Conservation (phyloP, 2,329 filamentous ascomycete species). For the Fusarium hainanense region DNA sequence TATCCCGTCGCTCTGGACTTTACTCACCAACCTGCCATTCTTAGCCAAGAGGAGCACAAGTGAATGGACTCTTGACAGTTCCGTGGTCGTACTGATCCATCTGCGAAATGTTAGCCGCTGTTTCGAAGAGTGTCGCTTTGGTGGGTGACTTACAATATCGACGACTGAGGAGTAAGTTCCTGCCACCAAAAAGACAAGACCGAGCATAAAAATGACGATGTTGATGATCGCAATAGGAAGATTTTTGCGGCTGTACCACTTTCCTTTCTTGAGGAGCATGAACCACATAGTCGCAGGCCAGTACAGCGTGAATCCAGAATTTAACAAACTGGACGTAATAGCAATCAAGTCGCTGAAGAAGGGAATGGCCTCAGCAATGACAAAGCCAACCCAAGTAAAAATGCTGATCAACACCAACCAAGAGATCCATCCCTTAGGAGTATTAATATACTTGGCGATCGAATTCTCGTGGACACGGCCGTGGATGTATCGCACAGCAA, state of each 20-base stretch:
- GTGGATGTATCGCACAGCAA: conserved; percentile 53
- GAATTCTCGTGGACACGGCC: conserved; percentile 44
- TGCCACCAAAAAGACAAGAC: conserved; percentile 30
- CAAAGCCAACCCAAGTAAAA: conserved; percentile 58
- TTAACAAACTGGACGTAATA: conserved; percentile 59
- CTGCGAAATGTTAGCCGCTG: background rate
- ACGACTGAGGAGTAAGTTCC: conserved; percentile 31
- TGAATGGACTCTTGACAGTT: conserved; percentile 31
- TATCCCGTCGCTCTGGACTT: conserved; percentile 20
- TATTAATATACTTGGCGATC: conserved; percentile 41
- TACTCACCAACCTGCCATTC: background rate
- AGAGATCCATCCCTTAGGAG: conserved; percentile 50
- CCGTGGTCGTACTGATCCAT: conserved; percentile 32
- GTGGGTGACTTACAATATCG: conserved; percentile 24
- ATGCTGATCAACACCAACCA: conserved; percentile 69
- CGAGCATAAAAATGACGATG: conserved; percentile 31
- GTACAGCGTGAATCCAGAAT: conserved; percentile 56
- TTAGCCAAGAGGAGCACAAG: conserved; percentile 28
- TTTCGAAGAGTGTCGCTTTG: too few relatives aligned
- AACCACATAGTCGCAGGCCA: conserved; percentile 55
- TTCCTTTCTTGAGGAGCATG: conserved; percentile 48
- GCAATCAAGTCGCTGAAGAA: conserved; percentile 75
- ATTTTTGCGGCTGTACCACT: conserved; percentile 35
- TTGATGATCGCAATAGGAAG: conserved; percentile 28
- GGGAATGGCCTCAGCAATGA: conserved; percentile 75